These are phyloP conservation scores for Candida berthetii DNA, from an alignment of 805 yeast species.

Conservation along the genomic window DNA sequence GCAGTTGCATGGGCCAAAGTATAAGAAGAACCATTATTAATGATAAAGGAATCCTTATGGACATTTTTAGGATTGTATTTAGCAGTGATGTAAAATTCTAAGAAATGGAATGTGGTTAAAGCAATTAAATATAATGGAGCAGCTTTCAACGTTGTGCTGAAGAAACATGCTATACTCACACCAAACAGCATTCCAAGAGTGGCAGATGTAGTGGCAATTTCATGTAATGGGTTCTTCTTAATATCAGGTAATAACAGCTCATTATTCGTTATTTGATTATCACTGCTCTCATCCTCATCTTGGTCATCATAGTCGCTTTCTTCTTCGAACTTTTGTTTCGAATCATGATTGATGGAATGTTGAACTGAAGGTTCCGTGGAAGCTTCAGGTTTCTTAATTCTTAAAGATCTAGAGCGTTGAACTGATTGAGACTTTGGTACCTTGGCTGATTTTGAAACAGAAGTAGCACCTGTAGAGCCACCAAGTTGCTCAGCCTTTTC, in stretches of 20 bases:
- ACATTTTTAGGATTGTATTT: constrained; percentile 60
- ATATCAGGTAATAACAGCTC: constrained; percentile 22
- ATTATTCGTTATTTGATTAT: no score
- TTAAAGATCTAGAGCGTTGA: no score
- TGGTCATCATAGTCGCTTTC: neutral
- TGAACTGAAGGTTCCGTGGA: no score
- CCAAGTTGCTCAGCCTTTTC: no score
- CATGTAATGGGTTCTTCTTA: constrained; percentile 33
- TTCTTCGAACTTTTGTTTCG: no score
- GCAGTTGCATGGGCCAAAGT: constrained; percentile 51
- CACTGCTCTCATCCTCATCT: neutral
- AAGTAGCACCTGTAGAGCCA: no score
- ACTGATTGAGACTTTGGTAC: no score
- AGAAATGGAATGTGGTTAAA: constrained; percentile 63
- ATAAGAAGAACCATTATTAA: constrained; percentile 59
- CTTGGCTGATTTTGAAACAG: no score
- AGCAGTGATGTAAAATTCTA: constrained; percentile 82
- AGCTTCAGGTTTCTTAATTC: no score
- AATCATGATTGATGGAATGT: no score
- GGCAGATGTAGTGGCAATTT: constrained; percentile 37
- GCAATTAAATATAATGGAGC: constrained; percentile 44
- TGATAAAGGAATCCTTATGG: constrained; percentile 61
- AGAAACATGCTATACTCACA: constrained; percentile 22
- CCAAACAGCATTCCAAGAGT: constrained; percentile 39
- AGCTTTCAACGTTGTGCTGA: constrained; percentile 23